Conservation (phyloP, 768 basidiomycete genomes). For the Porpolomopsis calyptriformis region DNA sequence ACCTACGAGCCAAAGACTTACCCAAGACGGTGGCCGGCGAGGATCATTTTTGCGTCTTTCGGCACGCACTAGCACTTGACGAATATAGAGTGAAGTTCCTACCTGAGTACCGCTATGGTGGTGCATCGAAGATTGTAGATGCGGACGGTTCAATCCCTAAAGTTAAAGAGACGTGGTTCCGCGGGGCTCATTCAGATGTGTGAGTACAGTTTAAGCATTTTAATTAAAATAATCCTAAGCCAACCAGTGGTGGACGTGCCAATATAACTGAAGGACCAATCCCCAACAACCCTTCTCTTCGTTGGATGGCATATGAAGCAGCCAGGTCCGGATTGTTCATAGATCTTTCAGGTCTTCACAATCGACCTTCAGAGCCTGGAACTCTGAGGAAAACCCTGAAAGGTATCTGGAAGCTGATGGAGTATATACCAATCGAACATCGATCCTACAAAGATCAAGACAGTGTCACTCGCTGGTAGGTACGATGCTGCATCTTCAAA, state of each 20-base stretch:
- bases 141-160: constrained; percentile 5
- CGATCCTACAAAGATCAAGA: neutral
- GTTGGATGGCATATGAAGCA: constrained; percentile 14
- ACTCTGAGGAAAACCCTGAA: constrained; percentile 3
- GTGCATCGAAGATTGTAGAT: constrained; percentile 11
- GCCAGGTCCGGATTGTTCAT: constrained; percentile 10
- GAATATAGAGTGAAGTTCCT: constrained; percentile 34
- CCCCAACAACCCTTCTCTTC: constrained; percentile 1
- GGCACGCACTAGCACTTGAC: constrained; percentile 36
- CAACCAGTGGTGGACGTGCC: constrained; percentile 6
- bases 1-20: constrained; percentile 19
- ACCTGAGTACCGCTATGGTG: constrained; percentile 28
- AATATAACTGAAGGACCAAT: constrained; percentile 5
- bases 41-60: constrained; percentile 9
- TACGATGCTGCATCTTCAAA: neutral
- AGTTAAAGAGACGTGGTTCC: constrained; percentile 35
- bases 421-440: constrained; percentile 4
- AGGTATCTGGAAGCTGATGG: neutral
- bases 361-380: neutral
- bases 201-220: constrained; percentile 9
- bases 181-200: constrained; percentile 31
- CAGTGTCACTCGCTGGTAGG: constrained; percentile 1
- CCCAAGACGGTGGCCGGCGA: constrained; percentile 18
- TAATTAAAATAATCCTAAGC: neutral
- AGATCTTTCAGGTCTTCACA: constrained; percentile 1